These are phyloP conservation scores for Plasmodium gonderi DNA, from an alignment of 169 alveolate species.

Conservation along the genomic window DNA sequence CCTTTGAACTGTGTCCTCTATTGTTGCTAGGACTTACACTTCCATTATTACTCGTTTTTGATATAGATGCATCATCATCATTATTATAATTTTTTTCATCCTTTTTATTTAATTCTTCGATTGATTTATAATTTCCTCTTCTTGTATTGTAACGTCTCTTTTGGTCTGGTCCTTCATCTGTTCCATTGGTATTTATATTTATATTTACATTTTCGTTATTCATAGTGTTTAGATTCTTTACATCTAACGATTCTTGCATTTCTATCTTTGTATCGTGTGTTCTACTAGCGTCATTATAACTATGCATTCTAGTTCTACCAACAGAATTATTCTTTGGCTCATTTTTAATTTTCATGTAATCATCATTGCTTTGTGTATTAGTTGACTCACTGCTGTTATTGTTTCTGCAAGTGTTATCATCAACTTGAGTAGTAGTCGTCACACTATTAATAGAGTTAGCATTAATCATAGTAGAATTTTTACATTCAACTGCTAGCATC, in stretches of 20 bases:
- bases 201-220: neutral
- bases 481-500: slow-evolving; percentile 55
- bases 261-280: neutral
- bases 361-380: neutral
- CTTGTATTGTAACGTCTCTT: slow-evolving; percentile 50
- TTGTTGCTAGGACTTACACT: neutral
- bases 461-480: slow-evolving; percentile 35
- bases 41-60: neutral
- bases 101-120: neutral
- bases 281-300: neutral
- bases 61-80: neutral
- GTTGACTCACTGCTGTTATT: neutral
- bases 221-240: neutral
- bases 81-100: neutral
- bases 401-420: neutral
- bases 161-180: neutral
- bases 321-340: neutral
- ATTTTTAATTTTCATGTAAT: neutral
- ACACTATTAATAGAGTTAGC: neutral
- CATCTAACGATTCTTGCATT: neutral
- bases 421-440: neutral
- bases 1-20: neutral
- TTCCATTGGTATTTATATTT: neutral
- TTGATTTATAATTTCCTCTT: neutral
- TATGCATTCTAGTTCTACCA: neutral